phyloP scores from a whole-genome alignment of 495 filamentous ascomycete species.

The Penicillium alfredii region DNA sequence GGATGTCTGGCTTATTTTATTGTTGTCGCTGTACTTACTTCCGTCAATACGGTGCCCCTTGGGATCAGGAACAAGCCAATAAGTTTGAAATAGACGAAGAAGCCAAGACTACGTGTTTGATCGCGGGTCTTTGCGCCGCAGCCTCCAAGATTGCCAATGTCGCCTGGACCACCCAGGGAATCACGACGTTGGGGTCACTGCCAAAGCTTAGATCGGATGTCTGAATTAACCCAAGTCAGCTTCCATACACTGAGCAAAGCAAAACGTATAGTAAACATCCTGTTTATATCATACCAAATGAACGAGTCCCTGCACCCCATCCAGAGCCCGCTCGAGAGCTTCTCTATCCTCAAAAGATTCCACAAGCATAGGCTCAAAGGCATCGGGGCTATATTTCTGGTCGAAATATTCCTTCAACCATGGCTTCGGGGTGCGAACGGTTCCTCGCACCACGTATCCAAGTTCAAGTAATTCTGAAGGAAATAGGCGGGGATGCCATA shows the following conservation, averaged over 20 bases:
- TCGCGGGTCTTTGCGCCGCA: conserved; percentile 35
- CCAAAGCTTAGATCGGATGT: no score
- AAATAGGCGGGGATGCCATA: conserved; percentile 9
- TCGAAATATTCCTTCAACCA: conserved; percentile 40
- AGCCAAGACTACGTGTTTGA: conserved; percentile 49
- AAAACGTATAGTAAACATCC: no score
- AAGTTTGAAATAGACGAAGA: conserved; percentile 45
- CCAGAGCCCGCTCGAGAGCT: no score
- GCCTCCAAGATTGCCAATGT: conserved; percentile 35
- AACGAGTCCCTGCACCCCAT: no score
- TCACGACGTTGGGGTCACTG: conserved; percentile 42
- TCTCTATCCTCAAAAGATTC: no score
- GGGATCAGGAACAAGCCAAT: conserved; percentile 18
- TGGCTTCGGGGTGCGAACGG: conserved; percentile 37
- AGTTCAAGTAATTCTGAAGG: conserved; percentile 33
- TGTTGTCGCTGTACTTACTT: background rate
- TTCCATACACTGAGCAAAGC: no score
- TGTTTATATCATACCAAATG: no score
- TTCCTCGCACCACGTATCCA: conserved; percentile 49
- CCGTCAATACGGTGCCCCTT: conserved; percentile 2
- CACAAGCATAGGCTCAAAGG: no score
- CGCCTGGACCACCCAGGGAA: conserved; percentile 36
- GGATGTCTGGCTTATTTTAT: background rate
- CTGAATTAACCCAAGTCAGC: no score
- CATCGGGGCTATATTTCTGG: conserved; percentile 31